These are phyloP conservation scores for Kazachstania sp. DNA, from an alignment of 1,139 yeast genomes.

Conservation along the genomic window DNA sequence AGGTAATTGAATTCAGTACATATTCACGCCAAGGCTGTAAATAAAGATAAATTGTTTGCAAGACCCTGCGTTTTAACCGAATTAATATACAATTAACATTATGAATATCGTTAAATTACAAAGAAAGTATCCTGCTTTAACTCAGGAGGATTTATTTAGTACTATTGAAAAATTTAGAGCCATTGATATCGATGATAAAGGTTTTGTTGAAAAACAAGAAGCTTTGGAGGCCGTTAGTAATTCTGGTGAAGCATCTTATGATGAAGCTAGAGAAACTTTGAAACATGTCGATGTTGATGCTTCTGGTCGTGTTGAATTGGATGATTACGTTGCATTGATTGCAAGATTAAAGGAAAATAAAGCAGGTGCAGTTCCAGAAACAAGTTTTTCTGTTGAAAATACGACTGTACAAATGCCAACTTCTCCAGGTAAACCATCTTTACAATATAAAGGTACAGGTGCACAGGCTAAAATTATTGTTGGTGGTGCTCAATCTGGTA, in stretches of 20 bases:
- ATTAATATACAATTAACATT: neutral
- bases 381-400: slow-evolving; percentile 26
- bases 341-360: slow-evolving; percentile 53
- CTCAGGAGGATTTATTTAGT: slow-evolving; percentile 77
- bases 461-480: slow-evolving; percentile 64
- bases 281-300: slow-evolving; percentile 91
- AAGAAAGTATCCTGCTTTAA: slow-evolving; percentile 75
- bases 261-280: slow-evolving; percentile 87
- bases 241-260: slow-evolving; percentile 74
- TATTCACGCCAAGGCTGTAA: no score
- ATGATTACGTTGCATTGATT: slow-evolving; percentile 83
- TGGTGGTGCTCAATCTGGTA: slow-evolving; percentile 76
- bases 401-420: slow-evolving; percentile 18
- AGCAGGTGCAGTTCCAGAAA: slow-evolving; percentile 29
- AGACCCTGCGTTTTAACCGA: no score
- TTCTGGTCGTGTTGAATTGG: slow-evolving; percentile 92
- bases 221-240: slow-evolving; percentile 78
- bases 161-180: slow-evolving; percentile 76
- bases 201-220: slow-evolving; percentile 91
- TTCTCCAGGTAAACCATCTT: slow-evolving; percentile 26
- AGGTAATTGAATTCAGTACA: no score
- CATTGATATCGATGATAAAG: slow-evolving; percentile 84
- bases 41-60: no score
- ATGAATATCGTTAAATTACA: slow-evolving; percentile 52
- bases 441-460: slow-evolving; percentile 47